Conservation (phyloP, 1,284 basidiomycete species). For the Takashimella koratensis region DNA sequence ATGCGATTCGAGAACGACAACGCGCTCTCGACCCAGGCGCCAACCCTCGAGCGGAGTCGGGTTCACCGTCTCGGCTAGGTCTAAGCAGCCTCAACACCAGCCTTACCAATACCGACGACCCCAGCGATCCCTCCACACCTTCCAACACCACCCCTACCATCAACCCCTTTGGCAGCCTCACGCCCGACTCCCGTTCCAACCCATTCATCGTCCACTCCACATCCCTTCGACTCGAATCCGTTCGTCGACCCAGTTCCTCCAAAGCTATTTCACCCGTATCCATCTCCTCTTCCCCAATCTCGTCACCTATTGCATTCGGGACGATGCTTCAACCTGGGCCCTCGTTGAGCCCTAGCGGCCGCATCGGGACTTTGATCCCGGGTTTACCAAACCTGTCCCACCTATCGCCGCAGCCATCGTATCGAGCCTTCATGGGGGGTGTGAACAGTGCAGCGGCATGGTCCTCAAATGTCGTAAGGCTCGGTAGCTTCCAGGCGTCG, state of each 20-base stretch:
- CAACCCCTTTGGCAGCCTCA: not conserved
- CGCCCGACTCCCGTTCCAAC: conserved; percentile 6
- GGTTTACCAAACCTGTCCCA: not conserved
- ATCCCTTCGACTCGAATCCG: not conserved
- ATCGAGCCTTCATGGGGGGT: conserved; percentile 1
- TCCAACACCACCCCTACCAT: not conserved
- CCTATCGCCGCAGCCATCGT: not conserved
- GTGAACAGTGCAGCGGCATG: conserved; percentile 15
- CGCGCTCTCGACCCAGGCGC: too few relatives aligned
- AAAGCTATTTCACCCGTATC: not conserved
- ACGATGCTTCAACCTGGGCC: not conserved
- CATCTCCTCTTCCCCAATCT: not conserved
- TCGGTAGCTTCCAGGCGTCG: conserved; percentile 35
- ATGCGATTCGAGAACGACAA: not conserved
- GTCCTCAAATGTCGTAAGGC: conserved; percentile 25
- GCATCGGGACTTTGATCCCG: not conserved
- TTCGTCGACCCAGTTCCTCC: not conserved
- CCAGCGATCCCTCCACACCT: too few relatives aligned
- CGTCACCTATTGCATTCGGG: not conserved
- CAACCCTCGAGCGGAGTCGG: too few relatives aligned
- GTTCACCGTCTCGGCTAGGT: too few relatives aligned
- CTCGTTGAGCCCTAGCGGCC: not conserved
- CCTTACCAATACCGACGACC: too few relatives aligned
- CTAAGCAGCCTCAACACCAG: too few relatives aligned
- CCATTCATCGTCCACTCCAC: conserved; percentile 27